These are phyloP conservation scores for Ceratobasidium sp. DNA, from an alignment of 1,284 basidiomycete genomes.

Conservation along the genomic window DNA sequence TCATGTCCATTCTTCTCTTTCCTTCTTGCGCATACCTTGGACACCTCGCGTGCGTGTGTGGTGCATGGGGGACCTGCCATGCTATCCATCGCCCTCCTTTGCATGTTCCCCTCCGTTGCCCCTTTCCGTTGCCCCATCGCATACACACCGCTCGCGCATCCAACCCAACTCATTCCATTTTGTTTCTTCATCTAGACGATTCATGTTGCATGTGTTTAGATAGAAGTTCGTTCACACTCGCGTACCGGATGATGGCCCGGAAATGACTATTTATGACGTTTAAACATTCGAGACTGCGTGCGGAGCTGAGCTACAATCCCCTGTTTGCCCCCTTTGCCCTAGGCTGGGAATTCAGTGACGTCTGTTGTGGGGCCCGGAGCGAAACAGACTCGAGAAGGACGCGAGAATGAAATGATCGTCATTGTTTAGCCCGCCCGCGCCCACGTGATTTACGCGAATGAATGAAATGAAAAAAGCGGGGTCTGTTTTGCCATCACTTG, in stretches of 20 bases:
- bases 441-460: no score
- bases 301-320: no score
- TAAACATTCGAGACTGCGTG: not conserved
- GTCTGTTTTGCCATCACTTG: no score
- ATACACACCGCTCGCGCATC: conserved; percentile 10
- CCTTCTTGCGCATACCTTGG: conserved; percentile 24
- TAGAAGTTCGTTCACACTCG: conserved; percentile 1
- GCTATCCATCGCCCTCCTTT: not conserved
- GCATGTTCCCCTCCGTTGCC: not conserved
- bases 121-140: conserved; percentile 8
- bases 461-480: no score
- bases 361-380: no score
- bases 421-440: no score
- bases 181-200: conserved; percentile 10
- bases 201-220: conserved; percentile 22
- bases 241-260: not conserved
- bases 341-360: no score
- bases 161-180: not conserved
- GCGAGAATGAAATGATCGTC: no score
- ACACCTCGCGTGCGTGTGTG: conserved; percentile 19
- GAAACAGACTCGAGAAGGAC: no score
- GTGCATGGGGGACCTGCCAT: conserved; percentile 8
- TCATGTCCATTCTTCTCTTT: not conserved
- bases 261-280: not conserved
- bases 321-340: no score